Base-by-base conservation (phyloP, 148 eudicot species). In the Mesembryanthemum crystallinum region DNA sequence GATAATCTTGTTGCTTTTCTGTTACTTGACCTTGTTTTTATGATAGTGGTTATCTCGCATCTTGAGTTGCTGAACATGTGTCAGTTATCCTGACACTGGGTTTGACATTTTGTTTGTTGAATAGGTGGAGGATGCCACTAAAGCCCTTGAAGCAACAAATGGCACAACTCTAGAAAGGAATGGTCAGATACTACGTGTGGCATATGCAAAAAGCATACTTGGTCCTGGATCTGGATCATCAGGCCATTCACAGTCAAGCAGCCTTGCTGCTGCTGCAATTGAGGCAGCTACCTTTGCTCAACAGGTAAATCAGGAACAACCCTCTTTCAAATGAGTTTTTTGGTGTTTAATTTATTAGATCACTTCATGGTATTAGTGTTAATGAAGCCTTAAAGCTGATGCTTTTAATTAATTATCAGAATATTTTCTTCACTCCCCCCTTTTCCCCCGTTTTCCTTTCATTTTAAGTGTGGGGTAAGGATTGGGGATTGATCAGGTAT, bases 181-280 rank as follows among this genome's bases (percentile, higher is more conserved):
- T 79, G 97, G 98, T 52, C 98, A 95, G 83, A 86, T 95, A 64
- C 82, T 95, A 71, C 89, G 98, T 52, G 98, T 95, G 71, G 98
- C 97, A 70, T 95, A 88, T 90, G 96, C 98, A 30, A 95, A 95
- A 88, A 95, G 97, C 85, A 85, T 92, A 57, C 85, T 90, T 81
- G 98, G 97, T 62, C 86, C 97, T 73, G 97, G 91, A 64, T 81
- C 87, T 66, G 95, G 95, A 27, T 80, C 84, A 37, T 88, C 93
- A 4, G 92, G 89, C 52, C 78, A 86, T 58, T 85, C 95, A 75
- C 98, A 92, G 78, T 89, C 98, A 14, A 92, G 98, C 84, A 89
- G 96, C 81, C 96, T 90, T 83, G 98, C 98, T 77, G 97, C 96
- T 75, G 98, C 98, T 78, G 98, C 98, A 39, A 95, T 95, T 77